phyloP scores from a whole-genome alignment of 2,329 filamentous ascomycete species.

The Pseudogymnoascus sp. region DNA sequence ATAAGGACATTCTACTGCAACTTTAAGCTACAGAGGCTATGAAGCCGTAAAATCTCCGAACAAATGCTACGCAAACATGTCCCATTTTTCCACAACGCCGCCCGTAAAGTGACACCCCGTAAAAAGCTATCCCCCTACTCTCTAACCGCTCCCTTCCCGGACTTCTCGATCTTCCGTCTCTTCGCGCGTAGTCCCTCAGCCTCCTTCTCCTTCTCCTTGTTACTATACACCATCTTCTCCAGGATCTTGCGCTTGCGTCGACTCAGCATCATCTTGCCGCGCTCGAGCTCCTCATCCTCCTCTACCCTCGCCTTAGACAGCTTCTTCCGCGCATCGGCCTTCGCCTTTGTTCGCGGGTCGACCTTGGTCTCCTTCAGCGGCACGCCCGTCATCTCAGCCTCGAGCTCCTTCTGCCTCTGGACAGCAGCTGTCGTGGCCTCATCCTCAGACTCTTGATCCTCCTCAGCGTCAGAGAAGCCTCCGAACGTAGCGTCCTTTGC shows the following conservation, averaged over 20 bases:
- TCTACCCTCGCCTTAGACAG: constrained; percentile 62
- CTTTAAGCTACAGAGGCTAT: constrained; percentile 6
- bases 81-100: constrained; percentile 7
- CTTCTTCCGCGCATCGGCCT: constrained; percentile 63
- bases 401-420: constrained; percentile 80
- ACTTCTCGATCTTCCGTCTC: constrained; percentile 78
- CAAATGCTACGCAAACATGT: constrained; percentile 7
- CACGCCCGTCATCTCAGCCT: constrained; percentile 79
- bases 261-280: constrained; percentile 96
- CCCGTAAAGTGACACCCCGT: constrained; percentile 5
- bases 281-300: constrained; percentile 81
- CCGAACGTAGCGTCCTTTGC: constrained; percentile 23
- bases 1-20: constrained; percentile 7
- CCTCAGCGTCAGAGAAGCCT: constrained; percentile 32
- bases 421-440: constrained; percentile 55
- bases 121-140: constrained; percentile 8
- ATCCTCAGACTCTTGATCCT: constrained; percentile 46
- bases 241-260: constrained; percentile 96
- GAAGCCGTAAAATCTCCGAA: constrained; percentile 5
- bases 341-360: constrained; percentile 52
- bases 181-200: constrained; percentile 81
- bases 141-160: constrained; percentile 24
- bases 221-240: constrained; percentile 95
- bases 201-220: constrained; percentile 87
- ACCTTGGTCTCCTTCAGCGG: constrained; percentile 44